Conservation (phyloP, 2,329 filamentous ascomycete genomes). For the Aureobasidium sp. region DNA sequence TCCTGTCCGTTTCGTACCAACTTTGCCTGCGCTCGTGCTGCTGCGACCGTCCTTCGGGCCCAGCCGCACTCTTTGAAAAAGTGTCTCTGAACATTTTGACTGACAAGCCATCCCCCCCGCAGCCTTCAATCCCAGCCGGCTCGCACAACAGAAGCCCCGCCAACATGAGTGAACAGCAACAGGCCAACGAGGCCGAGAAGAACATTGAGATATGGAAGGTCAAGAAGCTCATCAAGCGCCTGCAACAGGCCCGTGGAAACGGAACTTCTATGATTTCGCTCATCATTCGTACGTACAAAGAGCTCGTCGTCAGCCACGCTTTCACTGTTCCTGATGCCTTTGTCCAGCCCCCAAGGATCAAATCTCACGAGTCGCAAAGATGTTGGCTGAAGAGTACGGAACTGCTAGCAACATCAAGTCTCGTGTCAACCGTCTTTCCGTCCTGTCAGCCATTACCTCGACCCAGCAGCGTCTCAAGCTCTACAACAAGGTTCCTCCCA, state of each 20-base stretch:
- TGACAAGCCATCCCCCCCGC: constrained; percentile 9
- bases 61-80: constrained; percentile 3
- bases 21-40: neutral
- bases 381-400: constrained; percentile 88
- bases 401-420: constrained; percentile 99
- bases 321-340: constrained; percentile 24
- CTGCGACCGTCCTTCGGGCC: neutral
- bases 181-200: constrained; percentile 94
- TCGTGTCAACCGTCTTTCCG: constrained; percentile 95
- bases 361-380: constrained; percentile 91
- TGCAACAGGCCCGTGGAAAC: constrained; percentile 95
- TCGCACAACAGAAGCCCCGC: constrained; percentile 21
- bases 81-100: constrained; percentile 5
- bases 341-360: constrained; percentile 87
- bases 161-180: constrained; percentile 80
- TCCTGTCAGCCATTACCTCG: constrained; percentile 95
- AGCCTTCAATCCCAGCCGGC: constrained; percentile 7
- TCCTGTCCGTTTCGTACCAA: neutral
- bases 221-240: constrained; percentile 98
- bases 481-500: constrained; percentile 97
- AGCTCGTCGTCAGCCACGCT: constrained; percentile 1
- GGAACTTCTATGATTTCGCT: constrained; percentile 99
- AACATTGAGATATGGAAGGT: constrained; percentile 96
- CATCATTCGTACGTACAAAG: constrained; percentile 81
- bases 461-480: constrained; percentile 98